Percentiles rank a stretch among this genome's conserved stretches.
phyloP scores from a whole-genome alignment of 1,139 yeast genomes.

The Candida neerlandica region DNA sequence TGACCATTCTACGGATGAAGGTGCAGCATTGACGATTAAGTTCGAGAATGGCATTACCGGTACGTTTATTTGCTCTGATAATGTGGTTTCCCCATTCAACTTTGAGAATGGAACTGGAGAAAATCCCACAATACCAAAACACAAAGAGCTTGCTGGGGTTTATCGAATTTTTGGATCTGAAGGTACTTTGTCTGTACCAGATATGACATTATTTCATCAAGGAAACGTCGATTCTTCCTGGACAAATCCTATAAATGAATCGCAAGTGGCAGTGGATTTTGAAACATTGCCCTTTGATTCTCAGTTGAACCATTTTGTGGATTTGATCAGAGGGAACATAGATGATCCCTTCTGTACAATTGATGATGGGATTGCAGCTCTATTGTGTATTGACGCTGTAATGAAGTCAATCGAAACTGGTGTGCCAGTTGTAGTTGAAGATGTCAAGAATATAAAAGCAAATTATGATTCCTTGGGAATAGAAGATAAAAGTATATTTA shows the following conservation, averaged over 20 bases:
- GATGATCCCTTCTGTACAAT: conserved; percentile 36
- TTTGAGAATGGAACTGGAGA: conserved; percentile 49
- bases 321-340: conserved; percentile 31
- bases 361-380: conserved; percentile 43
- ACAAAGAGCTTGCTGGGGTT: conserved; percentile 35
- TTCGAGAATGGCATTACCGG: conserved; percentile 45
- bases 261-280: conserved; percentile 19
- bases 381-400: conserved; percentile 39
- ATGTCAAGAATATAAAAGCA: conserved; percentile 27
- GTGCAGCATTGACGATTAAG: conserved; percentile 42
- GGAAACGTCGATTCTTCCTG: conserved; percentile 22
- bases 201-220: conserved; percentile 40
- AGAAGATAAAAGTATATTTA: conserved; percentile 4
- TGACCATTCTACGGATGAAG: conserved; percentile 36
- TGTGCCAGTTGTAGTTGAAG: conserved; percentile 34
- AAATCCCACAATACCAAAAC: conserved; percentile 42
- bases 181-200: conserved; percentile 47
- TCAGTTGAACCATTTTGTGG: conserved; percentile 34
- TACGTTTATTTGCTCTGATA: conserved; percentile 45
- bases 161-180: conserved; percentile 44
- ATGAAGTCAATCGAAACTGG: conserved; percentile 38
- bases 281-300: conserved; percentile 38
- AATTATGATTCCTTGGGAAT: conserved; percentile 22
- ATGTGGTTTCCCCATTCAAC: conserved; percentile 44
- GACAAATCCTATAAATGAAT: conserved; percentile 23